Percentiles rank a stretch among this genome's conserved stretches.
Evolutionary conservation across 352 stramenopile genomes (phyloP).

Genomic region (Phytophthora vignae): DNA sequence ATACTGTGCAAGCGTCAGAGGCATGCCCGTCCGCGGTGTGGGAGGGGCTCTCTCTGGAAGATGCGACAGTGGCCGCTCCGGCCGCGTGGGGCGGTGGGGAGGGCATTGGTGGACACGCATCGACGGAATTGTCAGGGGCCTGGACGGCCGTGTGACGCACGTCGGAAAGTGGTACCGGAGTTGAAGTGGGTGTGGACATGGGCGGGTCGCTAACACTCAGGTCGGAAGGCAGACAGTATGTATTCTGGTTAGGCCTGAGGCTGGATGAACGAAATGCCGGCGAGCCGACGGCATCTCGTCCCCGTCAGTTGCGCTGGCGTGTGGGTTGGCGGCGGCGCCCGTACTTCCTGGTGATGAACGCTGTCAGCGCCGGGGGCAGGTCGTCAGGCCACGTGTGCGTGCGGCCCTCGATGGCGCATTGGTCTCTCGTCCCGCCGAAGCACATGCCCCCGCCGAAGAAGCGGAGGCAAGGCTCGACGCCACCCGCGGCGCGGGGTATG

Average conservation of each 20-base stretch:
- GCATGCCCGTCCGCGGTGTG: too few relatives aligned
- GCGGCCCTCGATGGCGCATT: background rate
- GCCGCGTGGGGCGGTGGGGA: too few relatives aligned
- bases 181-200: background rate
- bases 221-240: background rate
- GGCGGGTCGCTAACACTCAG: background rate
- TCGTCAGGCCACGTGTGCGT: background rate
- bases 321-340: background rate
- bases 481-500: background rate
- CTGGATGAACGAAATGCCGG: slow-evolving; percentile 2
- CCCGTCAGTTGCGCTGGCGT: background rate
- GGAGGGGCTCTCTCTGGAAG: too few relatives aligned
- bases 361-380: background rate
- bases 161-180: too few relatives aligned
- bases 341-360: background rate
- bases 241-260: background rate
- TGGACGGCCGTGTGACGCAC: too few relatives aligned
- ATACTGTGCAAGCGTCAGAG: too few relatives aligned
- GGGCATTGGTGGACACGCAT: too few relatives aligned
- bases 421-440: background rate
- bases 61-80: too few relatives aligned
- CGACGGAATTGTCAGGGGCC: too few relatives aligned
- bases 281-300: background rate
- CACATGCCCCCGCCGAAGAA: background rate
- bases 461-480: background rate